Conservation (phyloP, 768 basidiomycete species). For the Pleurotus pulmonarius region DNA sequence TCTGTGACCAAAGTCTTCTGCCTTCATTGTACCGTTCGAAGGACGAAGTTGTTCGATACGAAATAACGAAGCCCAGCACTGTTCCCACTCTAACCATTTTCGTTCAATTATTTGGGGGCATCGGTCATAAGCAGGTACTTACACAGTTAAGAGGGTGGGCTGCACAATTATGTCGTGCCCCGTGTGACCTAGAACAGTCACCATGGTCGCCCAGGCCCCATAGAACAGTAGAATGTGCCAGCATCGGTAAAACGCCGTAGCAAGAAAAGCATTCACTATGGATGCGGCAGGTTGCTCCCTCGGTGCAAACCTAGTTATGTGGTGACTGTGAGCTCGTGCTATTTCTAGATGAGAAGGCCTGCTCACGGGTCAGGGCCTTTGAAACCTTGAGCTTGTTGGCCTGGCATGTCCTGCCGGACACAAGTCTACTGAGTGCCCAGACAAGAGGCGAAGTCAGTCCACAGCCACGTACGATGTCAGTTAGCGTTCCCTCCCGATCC, state of each 20-base stretch:
- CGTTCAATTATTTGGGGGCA: background rate
- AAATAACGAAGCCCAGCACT: constrained; percentile 72
- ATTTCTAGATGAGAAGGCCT: background rate
- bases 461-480: no score
- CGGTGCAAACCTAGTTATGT: constrained; percentile 3
- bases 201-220: constrained; percentile 53
- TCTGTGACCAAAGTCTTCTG: constrained; percentile 62
- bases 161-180: constrained; percentile 41
- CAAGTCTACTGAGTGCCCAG: no score
- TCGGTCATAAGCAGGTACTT: constrained; percentile 18
- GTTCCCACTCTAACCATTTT: constrained; percentile 43
- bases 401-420: no score
- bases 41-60: constrained; percentile 67
- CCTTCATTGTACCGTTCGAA: constrained; percentile 80
- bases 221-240: constrained; percentile 70
- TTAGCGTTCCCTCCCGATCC: no score
- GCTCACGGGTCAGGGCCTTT: background rate
- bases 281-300: constrained; percentile 6
- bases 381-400: background rate
- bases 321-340: background rate
- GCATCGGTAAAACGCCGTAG: constrained; percentile 49
- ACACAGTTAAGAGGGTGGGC: constrained; percentile 68
- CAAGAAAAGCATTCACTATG: constrained; percentile 16
- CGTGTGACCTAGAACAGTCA: constrained; percentile 48
- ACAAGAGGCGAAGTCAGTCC: no score